Base-by-base conservation (phyloP, 495 filamentous ascomycete species). In the Trichoderma asperelloides region DNA sequence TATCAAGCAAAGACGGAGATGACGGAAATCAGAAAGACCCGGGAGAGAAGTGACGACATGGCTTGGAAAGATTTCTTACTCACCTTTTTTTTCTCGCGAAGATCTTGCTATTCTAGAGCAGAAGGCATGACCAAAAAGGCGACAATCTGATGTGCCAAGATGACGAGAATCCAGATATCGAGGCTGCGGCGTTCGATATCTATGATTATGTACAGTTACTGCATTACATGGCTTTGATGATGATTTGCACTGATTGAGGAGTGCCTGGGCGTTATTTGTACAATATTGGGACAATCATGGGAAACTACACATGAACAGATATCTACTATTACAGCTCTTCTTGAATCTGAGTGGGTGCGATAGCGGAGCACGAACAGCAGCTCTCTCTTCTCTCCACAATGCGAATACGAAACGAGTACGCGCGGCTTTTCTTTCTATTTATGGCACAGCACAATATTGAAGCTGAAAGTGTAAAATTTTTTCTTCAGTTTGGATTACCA, bases 381-480 rank as follows among this genome's bases (percentile, higher is more conserved):
- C 41, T 18, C 18, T 45, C 18, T 45, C 41, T 45, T 2, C 18
- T 45, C 18, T 47, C 12, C 3, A 13, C 16, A 15, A 51, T 51
- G 47, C 47, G 47, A 51, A 51, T 51, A 51, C 47, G 47, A 51
- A 21, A n/a, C 47, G 47, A 51, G 23, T 51, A 51, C 47, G 47
- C 7, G 47, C 18, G 43, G 7, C 47, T 51, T 51, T 51, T 23
- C 47, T 25, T 51, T 51, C 47, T 18, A n/a, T 21, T 51, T 51
- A 25, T 6, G n/a, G 47, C 47, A 60, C 49, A 25, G 55, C 13
- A 60, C 55, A 16, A n/a, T 7, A 55, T 3, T 25, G n/a, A 51
- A 6, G 9, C 7, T n/a, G 47, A 51, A 18, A 18, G 3, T 9
- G 15, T 15, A 13, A 47, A 47, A 13, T 21, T 51, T 1, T 1